Percentiles rank a stretch among this genome's conserved stretches.
phyloP scores from a whole-genome alignment of 495 filamentous ascomycete species.

The Arthonia radiata region DNA sequence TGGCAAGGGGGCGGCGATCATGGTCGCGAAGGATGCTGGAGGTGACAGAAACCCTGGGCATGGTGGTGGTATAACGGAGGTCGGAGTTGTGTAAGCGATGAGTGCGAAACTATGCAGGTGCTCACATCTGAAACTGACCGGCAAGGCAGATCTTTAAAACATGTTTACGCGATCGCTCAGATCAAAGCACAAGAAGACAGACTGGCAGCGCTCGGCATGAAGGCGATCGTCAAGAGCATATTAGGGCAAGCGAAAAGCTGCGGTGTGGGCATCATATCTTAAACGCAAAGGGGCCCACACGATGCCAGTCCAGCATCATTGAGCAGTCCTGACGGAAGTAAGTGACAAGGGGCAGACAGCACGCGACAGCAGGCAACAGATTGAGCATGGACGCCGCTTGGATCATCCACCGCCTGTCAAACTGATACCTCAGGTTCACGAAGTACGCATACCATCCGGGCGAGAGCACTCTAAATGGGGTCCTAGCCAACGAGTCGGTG shows the following conservation, averaged over 20 bases:
- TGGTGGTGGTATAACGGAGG: constrained; percentile 2
- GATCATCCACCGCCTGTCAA: too few relatives aligned
- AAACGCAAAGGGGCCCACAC: too few relatives aligned
- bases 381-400: too few relatives aligned
- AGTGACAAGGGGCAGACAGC: too few relatives aligned
- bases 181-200: constrained; percentile 72
- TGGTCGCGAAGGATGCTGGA: constrained; percentile 3
- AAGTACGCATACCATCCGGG: too few relatives aligned
- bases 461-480: too few relatives aligned
- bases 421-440: too few relatives aligned
- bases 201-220: constrained; percentile 51
- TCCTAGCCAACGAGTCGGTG: too few relatives aligned
- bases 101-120: too few relatives aligned
- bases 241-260: constrained; percentile 74
- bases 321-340: too few relatives aligned
- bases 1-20: not conserved
- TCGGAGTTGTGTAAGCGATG: constrained; percentile 30
- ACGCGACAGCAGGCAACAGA: too few relatives aligned
- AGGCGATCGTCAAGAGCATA: constrained; percentile 64
- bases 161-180: constrained; percentile 92
- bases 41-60: constrained; percentile 6
- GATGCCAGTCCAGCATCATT: too few relatives aligned
- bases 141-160: constrained; percentile 71
- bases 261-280: constrained; percentile 60
- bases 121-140: constrained; percentile 66